Evolutionary conservation across 2,329 filamentous ascomycete species (phyloP).

Genomic region (Gaeumannomyces tritici): DNA sequence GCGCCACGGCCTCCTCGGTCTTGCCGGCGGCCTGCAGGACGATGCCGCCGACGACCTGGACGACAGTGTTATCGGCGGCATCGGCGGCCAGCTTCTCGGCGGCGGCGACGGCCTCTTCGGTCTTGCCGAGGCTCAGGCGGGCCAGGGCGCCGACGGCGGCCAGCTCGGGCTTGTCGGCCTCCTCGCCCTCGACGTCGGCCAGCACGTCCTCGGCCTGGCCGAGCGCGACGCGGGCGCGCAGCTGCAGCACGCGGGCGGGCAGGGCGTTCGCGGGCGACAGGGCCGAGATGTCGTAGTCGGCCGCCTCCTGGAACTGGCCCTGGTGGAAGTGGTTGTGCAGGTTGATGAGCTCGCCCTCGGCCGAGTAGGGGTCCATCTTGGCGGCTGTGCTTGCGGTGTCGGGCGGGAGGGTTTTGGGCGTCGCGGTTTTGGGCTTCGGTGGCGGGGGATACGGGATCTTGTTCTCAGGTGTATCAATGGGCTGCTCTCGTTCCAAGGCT

Average conservation of each 20-base stretch:
- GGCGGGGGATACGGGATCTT: too few relatives aligned
- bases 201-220: conserved; percentile 69
- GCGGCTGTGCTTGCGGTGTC: conserved; percentile 1
- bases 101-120: conserved; percentile 50
- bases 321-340: conserved; percentile 63
- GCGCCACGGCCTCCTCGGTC: conserved; percentile 72
- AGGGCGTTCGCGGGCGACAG: conserved; percentile 72
- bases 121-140: conserved; percentile 49
- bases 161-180: conserved; percentile 56
- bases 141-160: conserved; percentile 70
- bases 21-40: conserved; percentile 72
- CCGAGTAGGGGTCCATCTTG: conserved; percentile 60
- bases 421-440: neutral
- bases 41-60: conserved; percentile 75
- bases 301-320: conserved; percentile 77
- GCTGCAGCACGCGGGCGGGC: conserved; percentile 65
- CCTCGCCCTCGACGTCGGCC: conserved; percentile 53
- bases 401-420: neutral
- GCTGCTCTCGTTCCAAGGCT: neutral
- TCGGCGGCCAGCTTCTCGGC: conserved; percentile 59
- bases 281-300: conserved; percentile 74
- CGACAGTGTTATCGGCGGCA: conserved; percentile 62
- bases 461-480: neutral
- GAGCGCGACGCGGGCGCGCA: conserved; percentile 75
- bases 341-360: conserved; percentile 63